These are phyloP conservation scores for Dissophora ornata DNA, from an alignment of 192 early-diverging fungal species.

Conservation along the genomic window DNA sequence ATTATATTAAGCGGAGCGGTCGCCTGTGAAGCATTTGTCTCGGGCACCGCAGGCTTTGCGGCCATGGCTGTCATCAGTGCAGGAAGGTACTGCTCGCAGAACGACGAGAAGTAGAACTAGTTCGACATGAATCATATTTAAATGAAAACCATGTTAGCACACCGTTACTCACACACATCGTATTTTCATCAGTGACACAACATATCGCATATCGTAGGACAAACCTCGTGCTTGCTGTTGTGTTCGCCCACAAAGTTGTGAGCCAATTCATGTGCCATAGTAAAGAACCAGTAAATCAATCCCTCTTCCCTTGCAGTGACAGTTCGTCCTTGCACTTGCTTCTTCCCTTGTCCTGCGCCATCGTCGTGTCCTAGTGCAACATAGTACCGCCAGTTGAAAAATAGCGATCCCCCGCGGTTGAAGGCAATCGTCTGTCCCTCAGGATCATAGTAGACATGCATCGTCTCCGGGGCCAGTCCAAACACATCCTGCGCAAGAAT, in stretches of 20 bases:
- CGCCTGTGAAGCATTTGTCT: neutral
- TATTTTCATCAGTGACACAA: too few species aligned
- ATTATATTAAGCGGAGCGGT: slow-evolving; percentile 23
- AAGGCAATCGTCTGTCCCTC: slow-evolving; percentile 82
- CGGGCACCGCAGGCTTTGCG: slow-evolving; percentile 2
- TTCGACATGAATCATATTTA: too few species aligned
- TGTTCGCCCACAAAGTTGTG: slow-evolving; percentile 80
- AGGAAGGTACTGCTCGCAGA: slow-evolving; percentile 74
- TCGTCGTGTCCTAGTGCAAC: slow-evolving; percentile 70
- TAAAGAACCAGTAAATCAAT: slow-evolving; percentile 87
- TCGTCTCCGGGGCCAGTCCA: slow-evolving; percentile 58
- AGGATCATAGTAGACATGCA: slow-evolving; percentile 85
- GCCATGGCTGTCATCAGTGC: slow-evolving; percentile 57
- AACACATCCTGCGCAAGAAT: slow-evolving; percentile 68
- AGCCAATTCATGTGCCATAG: slow-evolving; percentile 83
- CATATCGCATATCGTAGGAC: too few species aligned
- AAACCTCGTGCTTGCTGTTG: slow-evolving; percentile 77
- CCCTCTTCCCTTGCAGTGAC: slow-evolving; percentile 51
- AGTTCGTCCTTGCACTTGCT: slow-evolving; percentile 27
- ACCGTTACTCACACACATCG: too few species aligned
- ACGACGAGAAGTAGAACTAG: slow-evolving; percentile 81
- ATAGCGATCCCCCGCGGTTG: slow-evolving; percentile 78
- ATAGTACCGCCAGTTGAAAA: slow-evolving; percentile 88
- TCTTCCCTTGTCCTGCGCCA: slow-evolving; percentile 9
- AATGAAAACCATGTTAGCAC: too few species aligned